These are phyloP conservation scores for Melanopsichium pennsylvanicum DNA, from an alignment of 1,284 basidiomycete species.

Conservation along the genomic window DNA sequence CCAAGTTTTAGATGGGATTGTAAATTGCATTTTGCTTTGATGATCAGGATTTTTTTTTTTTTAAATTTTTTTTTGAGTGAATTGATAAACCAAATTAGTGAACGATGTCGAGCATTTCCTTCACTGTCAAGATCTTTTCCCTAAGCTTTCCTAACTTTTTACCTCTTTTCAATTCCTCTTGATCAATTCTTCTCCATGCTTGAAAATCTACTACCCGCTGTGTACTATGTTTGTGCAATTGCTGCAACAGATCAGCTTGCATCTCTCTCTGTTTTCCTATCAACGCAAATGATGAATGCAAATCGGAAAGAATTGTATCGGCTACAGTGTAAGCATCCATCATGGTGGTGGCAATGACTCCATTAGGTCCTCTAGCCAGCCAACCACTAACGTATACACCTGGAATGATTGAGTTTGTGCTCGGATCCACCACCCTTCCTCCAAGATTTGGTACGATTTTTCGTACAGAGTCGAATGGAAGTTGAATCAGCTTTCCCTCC, in stretches of 20 bases:
- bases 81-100: too few species aligned
- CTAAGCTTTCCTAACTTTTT: conserved; percentile 74
- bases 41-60: too few species aligned
- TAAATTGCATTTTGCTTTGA: too few species aligned
- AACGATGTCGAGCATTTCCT: conserved; percentile 43
- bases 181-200: conserved; percentile 76
- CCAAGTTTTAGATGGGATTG: too few species aligned
- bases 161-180: conserved; percentile 74
- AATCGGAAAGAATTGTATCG: conserved; percentile 75
- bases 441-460: conserved; percentile 40
- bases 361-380: conserved; percentile 88
- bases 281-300: conserved; percentile 1
- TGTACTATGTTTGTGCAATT: neutral
- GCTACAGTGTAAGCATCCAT: conserved; percentile 85
- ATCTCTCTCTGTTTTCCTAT: neutral
- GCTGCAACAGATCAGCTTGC: conserved; percentile 14
- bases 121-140: conserved; percentile 72
- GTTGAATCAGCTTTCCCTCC: conserved; percentile 6
- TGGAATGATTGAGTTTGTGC: conserved; percentile 61
- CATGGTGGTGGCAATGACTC: conserved; percentile 94
- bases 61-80: too few species aligned
- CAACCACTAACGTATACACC: conserved; percentile 92
- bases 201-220: conserved; percentile 71
- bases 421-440: conserved; percentile 64
- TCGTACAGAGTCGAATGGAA: conserved; percentile 31